Conservation (phyloP, 331 rosid genomes). For the Spiraea crenata region DNA sequence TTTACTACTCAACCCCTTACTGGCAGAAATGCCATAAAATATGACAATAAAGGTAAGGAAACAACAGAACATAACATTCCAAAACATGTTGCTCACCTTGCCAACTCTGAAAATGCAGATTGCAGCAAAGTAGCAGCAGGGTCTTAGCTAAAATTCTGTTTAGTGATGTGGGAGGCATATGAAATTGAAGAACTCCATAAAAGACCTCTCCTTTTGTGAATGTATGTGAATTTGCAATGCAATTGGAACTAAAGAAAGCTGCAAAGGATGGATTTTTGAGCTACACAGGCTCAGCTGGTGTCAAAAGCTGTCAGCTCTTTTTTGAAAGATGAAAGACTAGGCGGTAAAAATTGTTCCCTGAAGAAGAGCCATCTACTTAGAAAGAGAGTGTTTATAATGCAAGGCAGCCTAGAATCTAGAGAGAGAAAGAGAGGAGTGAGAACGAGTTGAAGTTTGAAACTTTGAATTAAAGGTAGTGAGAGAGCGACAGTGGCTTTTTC, state of each 20-base stretch:
- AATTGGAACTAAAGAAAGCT: background rate
- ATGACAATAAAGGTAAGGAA: background rate
- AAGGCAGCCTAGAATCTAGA: conserved; percentile 7
- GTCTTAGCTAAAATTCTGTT: conserved; percentile 21
- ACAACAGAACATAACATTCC: background rate
- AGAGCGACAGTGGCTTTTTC: conserved; percentile 29
- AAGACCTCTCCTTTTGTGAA: conserved; percentile 21
- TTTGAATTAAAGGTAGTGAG: conserved; percentile 72
- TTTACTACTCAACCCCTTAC: background rate
- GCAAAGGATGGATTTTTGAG: background rate
- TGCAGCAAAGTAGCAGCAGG: conserved; percentile 15
- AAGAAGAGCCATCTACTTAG: conserved; percentile 8
- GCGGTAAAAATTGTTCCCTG: conserved; percentile 24
- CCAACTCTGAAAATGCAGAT: conserved; percentile 14
- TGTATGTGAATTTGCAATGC: background rate
- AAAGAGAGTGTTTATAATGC: conserved; percentile 18
- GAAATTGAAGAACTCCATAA: conserved; percentile 24
- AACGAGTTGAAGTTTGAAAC: too few relatives aligned
- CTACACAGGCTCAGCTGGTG: background rate
- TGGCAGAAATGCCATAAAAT: conserved; percentile 8
- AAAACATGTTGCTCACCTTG: conserved; percentile 36
- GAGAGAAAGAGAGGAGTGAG: conserved; percentile 22
- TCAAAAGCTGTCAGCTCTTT: conserved; percentile 19
- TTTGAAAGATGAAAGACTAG: conserved; percentile 26
- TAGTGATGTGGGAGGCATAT: conserved; percentile 28